Evolutionary conservation across 192 early-diverging fungal species (phyloP), one percentile per base, ranked within the genome.

Genomic region (Lunasporangiospora selenospora): DNA sequence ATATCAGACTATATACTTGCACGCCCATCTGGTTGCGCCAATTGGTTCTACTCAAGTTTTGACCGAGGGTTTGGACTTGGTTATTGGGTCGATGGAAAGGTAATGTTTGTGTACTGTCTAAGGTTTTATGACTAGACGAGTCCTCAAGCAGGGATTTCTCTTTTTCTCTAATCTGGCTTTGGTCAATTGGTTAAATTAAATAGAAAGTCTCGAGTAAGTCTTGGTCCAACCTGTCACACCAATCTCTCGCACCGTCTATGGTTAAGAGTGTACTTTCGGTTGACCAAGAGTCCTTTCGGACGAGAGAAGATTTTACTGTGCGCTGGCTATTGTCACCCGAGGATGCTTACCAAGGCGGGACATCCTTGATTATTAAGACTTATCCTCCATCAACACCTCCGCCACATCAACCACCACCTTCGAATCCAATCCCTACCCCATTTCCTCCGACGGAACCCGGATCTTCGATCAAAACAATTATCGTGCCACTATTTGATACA

Each of bases 191-290:
- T n/a, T n/a, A n/a, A n/a, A n/a, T n/a, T n/a, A n/a, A n/a, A n/a
- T 29, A 79, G 80, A 57, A 50, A 67, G 53, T 81, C 3, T 58
- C 77, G 19, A n/a, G 40, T 13, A 47, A 62, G 32, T 44, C 64
- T 12, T 84, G 83, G 83, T 83, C 78, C 7, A 62, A 80, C 42
- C 51, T 82, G n/a, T 83, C 83, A 7, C 83, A 83, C 45, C 83
- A 84, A 57, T 59, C 75, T 8, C 62, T 84, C 34, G 23, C 67
- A 10, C 83, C 82, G 6, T 62, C 59, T 12, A 41, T 82, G 37
- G 53, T 44, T 9, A 58, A 64, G 19, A 51, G 54, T n/a, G 40
- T 69, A 19, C 48, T 60, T 45, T 26, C 32, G 18, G 9, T 69
- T 24, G 37, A 40, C 9, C 24, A 41, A 24, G 65, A 47, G 6